These are phyloP conservation scores for Fusarium siculi DNA, from an alignment of 2,329 filamentous ascomycete species.

Conservation along the genomic window DNA sequence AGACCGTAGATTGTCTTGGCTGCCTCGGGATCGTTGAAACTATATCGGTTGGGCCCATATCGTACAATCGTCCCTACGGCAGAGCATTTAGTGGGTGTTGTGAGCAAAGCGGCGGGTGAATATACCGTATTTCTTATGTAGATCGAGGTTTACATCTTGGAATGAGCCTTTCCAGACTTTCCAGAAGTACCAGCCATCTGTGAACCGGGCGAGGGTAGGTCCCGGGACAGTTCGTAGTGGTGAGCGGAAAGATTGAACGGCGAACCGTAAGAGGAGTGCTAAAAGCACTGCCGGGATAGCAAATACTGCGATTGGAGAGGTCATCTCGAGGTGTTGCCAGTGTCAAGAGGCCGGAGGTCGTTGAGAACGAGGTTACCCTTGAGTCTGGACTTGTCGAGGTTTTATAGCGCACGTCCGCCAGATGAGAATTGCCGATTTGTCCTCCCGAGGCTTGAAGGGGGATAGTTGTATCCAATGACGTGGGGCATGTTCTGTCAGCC, in stretches of 20 bases:
- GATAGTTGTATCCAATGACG: background rate
- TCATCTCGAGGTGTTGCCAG: background rate
- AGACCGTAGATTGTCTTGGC: slow-evolving; percentile 23
- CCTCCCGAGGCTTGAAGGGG: background rate
- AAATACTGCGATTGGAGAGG: background rate
- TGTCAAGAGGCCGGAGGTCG: background rate
- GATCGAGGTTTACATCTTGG: background rate
- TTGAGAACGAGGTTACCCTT: background rate
- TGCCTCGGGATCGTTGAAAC: slow-evolving; percentile 11
- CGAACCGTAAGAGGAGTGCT: background rate
- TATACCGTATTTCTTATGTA: slow-evolving; percentile 14
- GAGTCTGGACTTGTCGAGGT: background rate
- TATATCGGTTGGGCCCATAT: slow-evolving; percentile 18
- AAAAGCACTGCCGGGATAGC: background rate
- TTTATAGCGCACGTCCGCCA: background rate
- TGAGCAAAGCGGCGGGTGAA: rapidly evolving
- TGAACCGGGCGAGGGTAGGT: background rate
- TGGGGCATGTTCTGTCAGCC: background rate
- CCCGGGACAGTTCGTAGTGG: background rate
- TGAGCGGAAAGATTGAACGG: background rate
- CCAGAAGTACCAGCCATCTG: slow-evolving; percentile 19
- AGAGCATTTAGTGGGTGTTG: background rate
- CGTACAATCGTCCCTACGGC: background rate
- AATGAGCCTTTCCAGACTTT: slow-evolving; percentile 11
- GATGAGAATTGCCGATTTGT: background rate